These are phyloP conservation scores for Suhomyces sp. DNA, from an alignment of 805 yeast species.

Conservation along the genomic window DNA sequence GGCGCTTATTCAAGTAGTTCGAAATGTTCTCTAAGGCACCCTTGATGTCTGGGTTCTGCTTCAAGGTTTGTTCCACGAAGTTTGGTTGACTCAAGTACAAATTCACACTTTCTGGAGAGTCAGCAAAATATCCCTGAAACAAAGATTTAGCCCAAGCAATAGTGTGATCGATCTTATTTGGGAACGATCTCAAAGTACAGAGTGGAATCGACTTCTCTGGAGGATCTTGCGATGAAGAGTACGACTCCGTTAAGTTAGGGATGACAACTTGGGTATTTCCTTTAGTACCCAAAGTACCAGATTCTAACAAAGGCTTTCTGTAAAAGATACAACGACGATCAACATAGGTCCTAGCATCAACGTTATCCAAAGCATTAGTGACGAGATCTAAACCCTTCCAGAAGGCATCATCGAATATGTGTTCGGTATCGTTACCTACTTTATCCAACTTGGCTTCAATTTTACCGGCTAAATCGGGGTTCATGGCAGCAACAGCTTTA, in stretches of 20 bases:
- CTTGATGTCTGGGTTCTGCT: constrained; percentile 89
- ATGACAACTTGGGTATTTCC: constrained; percentile 97
- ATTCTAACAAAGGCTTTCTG: constrained; percentile 87
- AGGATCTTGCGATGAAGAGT: constrained; percentile 95
- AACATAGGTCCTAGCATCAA: constrained; percentile 96
- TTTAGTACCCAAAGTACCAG: constrained; percentile 97
- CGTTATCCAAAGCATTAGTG: constrained; percentile 95
- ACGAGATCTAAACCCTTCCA: constrained; percentile 87
- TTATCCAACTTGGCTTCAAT: constrained; percentile 78
- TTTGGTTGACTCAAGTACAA: constrained; percentile 87
- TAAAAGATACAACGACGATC: constrained; percentile 95
- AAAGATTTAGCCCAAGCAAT: constrained; percentile 98
- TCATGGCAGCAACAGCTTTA: constrained; percentile 77
- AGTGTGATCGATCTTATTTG: constrained; percentile 96
- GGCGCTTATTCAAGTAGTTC: constrained; percentile 74
- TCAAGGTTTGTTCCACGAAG: constrained; percentile 86
- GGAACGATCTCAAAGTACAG: constrained; percentile 96
- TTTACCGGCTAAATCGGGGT: constrained; percentile 76
- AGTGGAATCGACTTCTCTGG: constrained; percentile 97
- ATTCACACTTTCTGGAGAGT: constrained; percentile 92
- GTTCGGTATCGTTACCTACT: constrained; percentile 91
- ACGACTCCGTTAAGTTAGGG: constrained; percentile 92
- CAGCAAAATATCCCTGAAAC: constrained; percentile 88
- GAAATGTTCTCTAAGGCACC: constrained; percentile 80
- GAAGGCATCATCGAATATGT: constrained; percentile 78